phyloP scores from a whole-genome alignment of 2,329 filamentous ascomycete species.

The Aspergillus sp. region DNA sequence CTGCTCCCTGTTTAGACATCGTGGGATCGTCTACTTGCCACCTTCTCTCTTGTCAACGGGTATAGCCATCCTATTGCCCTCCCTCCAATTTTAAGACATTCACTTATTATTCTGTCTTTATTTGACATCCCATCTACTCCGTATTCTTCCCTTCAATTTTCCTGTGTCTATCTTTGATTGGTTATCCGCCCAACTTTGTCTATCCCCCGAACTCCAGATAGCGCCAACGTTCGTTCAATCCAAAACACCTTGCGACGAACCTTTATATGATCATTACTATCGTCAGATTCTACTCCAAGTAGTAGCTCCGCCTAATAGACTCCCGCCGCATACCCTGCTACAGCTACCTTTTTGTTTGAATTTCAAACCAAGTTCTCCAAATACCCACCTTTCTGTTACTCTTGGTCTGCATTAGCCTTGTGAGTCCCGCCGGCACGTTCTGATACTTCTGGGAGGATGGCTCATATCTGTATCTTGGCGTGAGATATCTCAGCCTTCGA shows the following conservation, averaged over 20 bases:
- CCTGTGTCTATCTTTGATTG: background rate
- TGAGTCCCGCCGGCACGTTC: conserved; percentile 5
- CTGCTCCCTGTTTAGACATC: conserved; percentile 9
- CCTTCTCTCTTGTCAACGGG: conserved; percentile 9
- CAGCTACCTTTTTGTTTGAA: conserved; percentile 8
- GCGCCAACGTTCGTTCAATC: conserved; percentile 3
- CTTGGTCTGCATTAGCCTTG: conserved; percentile 8
- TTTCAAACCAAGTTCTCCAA: conserved; percentile 7
- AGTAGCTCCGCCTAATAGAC: conserved; percentile 6
- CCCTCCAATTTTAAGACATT: conserved; percentile 2
- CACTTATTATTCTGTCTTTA: conserved; percentile 6
- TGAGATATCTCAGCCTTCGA: conserved; percentile 16
- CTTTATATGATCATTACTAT: conserved; percentile 9
- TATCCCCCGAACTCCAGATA: background rate
- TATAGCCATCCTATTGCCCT: conserved; percentile 6
- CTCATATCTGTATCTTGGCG: conserved; percentile 16
- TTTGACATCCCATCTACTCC: background rate
- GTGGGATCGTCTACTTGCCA: conserved; percentile 12
- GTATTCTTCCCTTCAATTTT: conserved; percentile 3
- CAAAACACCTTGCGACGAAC: conserved; percentile 7
- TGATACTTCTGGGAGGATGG: conserved; percentile 7
- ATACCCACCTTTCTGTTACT: conserved; percentile 11
- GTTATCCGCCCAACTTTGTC: background rate
- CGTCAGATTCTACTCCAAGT: conserved; percentile 1
- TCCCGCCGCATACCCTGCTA: conserved; percentile 4